Conservation (phyloP, 2,329 filamentous ascomycete genomes). For the Cladosporium cucumerinum region DNA sequence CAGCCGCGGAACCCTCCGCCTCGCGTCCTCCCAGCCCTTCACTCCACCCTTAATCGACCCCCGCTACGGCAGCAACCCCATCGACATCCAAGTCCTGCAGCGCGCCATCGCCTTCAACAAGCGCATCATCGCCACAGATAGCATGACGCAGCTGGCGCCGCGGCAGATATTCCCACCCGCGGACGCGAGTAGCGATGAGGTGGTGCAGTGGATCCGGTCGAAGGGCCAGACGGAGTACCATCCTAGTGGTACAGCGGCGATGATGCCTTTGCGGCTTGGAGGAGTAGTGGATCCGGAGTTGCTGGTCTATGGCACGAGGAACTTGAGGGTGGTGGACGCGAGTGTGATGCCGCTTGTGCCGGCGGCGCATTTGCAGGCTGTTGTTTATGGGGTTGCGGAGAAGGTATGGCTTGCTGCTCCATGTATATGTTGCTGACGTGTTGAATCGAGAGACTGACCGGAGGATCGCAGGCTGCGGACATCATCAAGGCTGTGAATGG, state of each 20-base stretch:
- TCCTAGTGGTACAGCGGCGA: constrained; percentile 50
- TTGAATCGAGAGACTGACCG: not conserved
- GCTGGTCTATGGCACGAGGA: constrained; percentile 44
- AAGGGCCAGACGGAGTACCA: constrained; percentile 48
- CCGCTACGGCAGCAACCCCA: constrained; percentile 43
- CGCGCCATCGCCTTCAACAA: constrained; percentile 31
- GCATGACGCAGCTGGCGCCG: constrained; percentile 26
- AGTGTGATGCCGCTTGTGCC: constrained; percentile 47
- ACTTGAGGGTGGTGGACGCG: constrained; percentile 47
- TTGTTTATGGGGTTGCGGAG: constrained; percentile 36
- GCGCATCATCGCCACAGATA: constrained; percentile 25
- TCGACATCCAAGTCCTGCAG: constrained; percentile 35
- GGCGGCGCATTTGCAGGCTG: constrained; percentile 33
- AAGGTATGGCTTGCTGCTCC: constrained; percentile 33
- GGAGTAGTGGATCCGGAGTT: constrained; percentile 49
- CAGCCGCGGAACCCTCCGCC: constrained; percentile 44
- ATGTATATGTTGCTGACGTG: not conserved
- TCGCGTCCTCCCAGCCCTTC: constrained; percentile 39
- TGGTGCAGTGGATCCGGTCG: constrained; percentile 28
- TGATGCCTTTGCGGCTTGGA: constrained; percentile 48
- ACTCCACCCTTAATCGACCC: constrained; percentile 43
- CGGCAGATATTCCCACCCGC: constrained; percentile 23
- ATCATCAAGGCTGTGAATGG: constrained; percentile 40
- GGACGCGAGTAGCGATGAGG: constrained; percentile 30
- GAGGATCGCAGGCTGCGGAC: constrained; percentile 41